Percentiles rank a stretch among this genome's conserved stretches.
These are phyloP conservation scores for Rhodotorula sp. DNA, from an alignment of 1,284 basidiomycete species.

Conservation along the genomic window DNA sequence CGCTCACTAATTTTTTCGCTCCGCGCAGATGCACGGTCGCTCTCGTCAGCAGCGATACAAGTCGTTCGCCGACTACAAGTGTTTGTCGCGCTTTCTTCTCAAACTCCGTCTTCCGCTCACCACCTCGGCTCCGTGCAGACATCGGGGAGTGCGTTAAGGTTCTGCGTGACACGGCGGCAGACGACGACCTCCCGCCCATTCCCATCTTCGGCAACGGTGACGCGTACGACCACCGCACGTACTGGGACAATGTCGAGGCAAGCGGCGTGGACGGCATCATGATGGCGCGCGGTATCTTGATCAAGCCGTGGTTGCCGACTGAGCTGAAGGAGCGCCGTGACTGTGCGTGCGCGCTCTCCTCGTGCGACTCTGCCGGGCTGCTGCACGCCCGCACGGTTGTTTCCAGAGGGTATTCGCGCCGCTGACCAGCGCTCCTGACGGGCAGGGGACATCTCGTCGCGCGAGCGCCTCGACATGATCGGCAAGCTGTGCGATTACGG, in stretches of 20 bases:
- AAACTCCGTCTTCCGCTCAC: neutral
- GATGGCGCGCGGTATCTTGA: constrained; percentile 90
- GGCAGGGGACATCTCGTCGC: constrained; percentile 79
- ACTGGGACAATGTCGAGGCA: constrained; percentile 73
- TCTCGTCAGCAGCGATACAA: constrained; percentile 79
- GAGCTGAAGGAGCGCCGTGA: constrained; percentile 85
- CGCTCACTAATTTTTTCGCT: neutral
- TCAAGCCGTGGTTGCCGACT: constrained; percentile 96
- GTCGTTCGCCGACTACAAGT: constrained; percentile 61
- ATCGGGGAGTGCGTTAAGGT: constrained; percentile 81
- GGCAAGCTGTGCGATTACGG: constrained; percentile 66
- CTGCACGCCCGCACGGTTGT: no score
- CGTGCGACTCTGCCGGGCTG: no score
- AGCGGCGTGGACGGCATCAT: constrained; percentile 90
- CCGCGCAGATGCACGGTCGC: constrained; percentile 80
- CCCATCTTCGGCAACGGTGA: constrained; percentile 97
- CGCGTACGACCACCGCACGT: constrained; percentile 82
- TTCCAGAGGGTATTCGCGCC: neutral
- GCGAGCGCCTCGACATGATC: constrained; percentile 85
- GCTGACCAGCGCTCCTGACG: no score
- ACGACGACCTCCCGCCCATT: constrained; percentile 73
- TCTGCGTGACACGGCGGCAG: constrained; percentile 73
- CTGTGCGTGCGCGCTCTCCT: constrained; percentile 63
- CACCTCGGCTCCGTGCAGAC: constrained; percentile 49
- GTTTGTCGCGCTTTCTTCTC: neutral